phyloP scores from a whole-genome alignment of 192 early-diverging fungal species.

The Coemansia sp. region DNA sequence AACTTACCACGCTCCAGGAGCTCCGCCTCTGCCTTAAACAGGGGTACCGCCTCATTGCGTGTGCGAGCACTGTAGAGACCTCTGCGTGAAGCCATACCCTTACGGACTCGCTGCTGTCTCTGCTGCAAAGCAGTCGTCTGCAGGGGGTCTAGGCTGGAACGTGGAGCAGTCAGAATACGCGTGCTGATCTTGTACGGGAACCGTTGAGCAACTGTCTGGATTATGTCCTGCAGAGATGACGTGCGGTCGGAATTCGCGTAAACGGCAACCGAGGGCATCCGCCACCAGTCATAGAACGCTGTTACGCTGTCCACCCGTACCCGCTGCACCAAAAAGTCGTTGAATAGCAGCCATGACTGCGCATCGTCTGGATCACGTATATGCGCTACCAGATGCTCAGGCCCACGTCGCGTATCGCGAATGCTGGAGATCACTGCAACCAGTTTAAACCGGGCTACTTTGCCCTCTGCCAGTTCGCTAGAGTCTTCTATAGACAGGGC shows the following conservation, averaged over 20 bases:
- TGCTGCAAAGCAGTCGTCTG: background rate
- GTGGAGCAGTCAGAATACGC: slow-evolving; percentile 30
- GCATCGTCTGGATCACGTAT: slow-evolving; percentile 24
- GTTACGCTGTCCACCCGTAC: slow-evolving; percentile 40
- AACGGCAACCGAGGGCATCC: slow-evolving; percentile 32
- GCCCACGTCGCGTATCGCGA: slow-evolving; percentile 34
- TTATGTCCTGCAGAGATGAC: background rate
- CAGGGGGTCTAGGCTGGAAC: slow-evolving; percentile 25
- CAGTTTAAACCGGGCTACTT: slow-evolving; percentile 14
- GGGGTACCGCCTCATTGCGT: slow-evolving; percentile 43
- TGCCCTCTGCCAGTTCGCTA: background rate
- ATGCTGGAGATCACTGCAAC: slow-evolving; percentile 44
- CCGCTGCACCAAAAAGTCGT: slow-evolving; percentile 89
- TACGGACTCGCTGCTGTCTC: background rate
- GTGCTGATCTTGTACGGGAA: slow-evolving; percentile 43
- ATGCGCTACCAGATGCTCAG: slow-evolving; percentile 49
- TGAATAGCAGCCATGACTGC: slow-evolving; percentile 81
- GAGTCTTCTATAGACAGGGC: slow-evolving; percentile 1
- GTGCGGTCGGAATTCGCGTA: slow-evolving; percentile 17
- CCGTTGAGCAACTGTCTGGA: background rate
- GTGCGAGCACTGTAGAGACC: background rate
- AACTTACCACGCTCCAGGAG: slow-evolving; percentile 29
- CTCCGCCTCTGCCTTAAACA: slow-evolving; percentile 31
- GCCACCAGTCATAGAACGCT: slow-evolving; percentile 38
- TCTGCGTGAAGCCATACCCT: background rate